Evolutionary conservation across 2,329 filamentous ascomycete species (phyloP).

Genomic region (Ceratocystis cacaofunesta): DNA sequence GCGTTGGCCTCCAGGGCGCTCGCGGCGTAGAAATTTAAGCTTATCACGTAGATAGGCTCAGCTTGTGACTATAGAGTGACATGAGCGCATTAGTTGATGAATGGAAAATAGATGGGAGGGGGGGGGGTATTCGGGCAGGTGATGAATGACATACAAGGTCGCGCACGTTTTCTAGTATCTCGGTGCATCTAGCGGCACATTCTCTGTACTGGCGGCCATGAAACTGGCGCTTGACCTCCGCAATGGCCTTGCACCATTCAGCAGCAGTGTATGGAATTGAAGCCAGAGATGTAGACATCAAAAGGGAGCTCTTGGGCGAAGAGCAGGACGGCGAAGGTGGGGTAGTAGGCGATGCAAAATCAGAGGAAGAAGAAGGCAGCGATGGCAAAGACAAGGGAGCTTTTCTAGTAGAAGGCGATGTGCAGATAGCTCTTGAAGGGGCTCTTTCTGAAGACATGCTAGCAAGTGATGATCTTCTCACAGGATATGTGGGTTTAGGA

Average conservation of each 20-base stretch:
- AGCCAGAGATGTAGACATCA: constrained; percentile 18
- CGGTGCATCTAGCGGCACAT: constrained; percentile 38
- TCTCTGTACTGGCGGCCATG: constrained; percentile 35
- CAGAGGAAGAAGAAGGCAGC: not conserved
- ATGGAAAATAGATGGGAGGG: not conserved
- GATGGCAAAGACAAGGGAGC: not conserved
- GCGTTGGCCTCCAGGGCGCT: constrained; percentile 44
- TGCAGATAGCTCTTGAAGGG: constrained; percentile 21
- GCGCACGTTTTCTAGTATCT: constrained; percentile 36
- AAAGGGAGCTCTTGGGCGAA: constrained; percentile 8
- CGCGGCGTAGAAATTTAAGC: constrained; percentile 47
- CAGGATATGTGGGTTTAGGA: constrained; percentile 1
- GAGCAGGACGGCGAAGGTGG: not conserved
- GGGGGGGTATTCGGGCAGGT: not conserved
- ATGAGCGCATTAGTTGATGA: constrained; percentile 16
- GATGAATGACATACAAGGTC: constrained; percentile 27
- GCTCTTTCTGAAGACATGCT: constrained; percentile 19
- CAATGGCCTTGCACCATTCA: constrained; percentile 38
- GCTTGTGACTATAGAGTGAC: constrained; percentile 24
- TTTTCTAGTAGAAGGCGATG: not conserved
- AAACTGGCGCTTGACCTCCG: constrained; percentile 41
- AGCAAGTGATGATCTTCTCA: constrained; percentile 7
- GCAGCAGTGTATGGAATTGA: constrained; percentile 30
- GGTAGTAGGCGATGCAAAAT: too few relatives aligned
- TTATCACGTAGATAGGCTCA: constrained; percentile 41